phyloP scores from a whole-genome alignment of 768 basidiomycete species.

The Auricularia sp. region DNA sequence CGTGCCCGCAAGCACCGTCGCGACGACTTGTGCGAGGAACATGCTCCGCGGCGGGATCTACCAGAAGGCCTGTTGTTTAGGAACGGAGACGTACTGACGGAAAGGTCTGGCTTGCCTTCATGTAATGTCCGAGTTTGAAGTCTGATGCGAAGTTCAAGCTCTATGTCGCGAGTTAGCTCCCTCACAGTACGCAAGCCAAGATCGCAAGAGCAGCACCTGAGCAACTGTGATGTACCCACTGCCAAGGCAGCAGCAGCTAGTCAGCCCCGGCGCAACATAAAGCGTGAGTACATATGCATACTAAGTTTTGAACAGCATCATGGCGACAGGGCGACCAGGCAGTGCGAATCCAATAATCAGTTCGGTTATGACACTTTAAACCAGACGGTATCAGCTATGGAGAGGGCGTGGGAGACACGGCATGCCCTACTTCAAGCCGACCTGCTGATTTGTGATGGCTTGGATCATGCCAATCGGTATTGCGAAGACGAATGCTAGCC shows the following conservation, averaged over 20 bases:
- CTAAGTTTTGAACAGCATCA: slow-evolving; percentile 61
- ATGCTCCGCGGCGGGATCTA: slow-evolving; percentile 16
- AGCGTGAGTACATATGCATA: background rate
- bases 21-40: slow-evolving; percentile 23
- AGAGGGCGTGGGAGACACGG: background rate
- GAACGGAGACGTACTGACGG: slow-evolving; percentile 17
- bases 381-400: background rate
- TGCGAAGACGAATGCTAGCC: slow-evolving; percentile 33
- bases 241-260: slow-evolving; percentile 26
- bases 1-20: slow-evolving; percentile 47
- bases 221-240: slow-evolving; percentile 56
- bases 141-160: slow-evolving; percentile 53
- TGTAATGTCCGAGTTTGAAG: slow-evolving; percentile 45
- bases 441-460: slow-evolving; percentile 61
- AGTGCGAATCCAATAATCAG: slow-evolving; percentile 50
- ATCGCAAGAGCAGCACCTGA: slow-evolving; percentile 28
- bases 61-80: slow-evolving; percentile 3
- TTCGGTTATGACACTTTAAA: slow-evolving; percentile 54
- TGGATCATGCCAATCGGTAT: slow-evolving; percentile 74
- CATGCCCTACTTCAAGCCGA: background rate
- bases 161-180: too few species aligned
- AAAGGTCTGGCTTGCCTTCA: slow-evolving; percentile 17
- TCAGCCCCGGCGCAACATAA: slow-evolving; percentile 11
- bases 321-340: slow-evolving; percentile 58
- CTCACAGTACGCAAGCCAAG: too few species aligned